Evolutionary conservation across 2,329 filamentous ascomycete species (phyloP).

Genomic region (Xylaria sp.): DNA sequence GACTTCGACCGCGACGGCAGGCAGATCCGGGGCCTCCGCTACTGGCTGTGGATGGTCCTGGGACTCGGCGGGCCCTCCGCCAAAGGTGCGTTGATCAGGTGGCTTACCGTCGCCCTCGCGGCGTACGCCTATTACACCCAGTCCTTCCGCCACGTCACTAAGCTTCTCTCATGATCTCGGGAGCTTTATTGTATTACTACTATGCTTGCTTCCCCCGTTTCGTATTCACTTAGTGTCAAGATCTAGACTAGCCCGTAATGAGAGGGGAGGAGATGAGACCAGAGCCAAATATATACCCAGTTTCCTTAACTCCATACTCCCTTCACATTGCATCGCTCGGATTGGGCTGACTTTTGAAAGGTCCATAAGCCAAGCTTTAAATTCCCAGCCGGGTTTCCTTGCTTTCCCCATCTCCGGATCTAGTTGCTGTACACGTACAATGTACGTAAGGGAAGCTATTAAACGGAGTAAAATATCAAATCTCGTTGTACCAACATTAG

Average conservation of each 20-base stretch:
- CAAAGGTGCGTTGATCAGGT: conserved; percentile 64
- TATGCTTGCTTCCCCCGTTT: neutral
- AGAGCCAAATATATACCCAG: conserved; percentile 12
- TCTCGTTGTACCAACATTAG: too few species aligned
- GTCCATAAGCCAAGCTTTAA: conserved; percentile 34
- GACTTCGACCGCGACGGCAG: conserved; percentile 72
- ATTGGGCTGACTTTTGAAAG: conserved; percentile 32
- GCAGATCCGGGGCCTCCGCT: conserved; percentile 61
- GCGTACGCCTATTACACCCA: conserved; percentile 50
- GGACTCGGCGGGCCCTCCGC: conserved; percentile 62
- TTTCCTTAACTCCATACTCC: neutral
- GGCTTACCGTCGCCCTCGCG: conserved; percentile 58
- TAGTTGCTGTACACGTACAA: neutral
- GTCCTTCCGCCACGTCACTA: conserved; percentile 29
- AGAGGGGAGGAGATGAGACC: neutral
- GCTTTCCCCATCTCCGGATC: neutral
- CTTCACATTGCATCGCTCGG: neutral
- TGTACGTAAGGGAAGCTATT: too few species aligned
- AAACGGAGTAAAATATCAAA: too few species aligned
- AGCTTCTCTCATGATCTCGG: conserved; percentile 6
- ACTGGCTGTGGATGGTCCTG: conserved; percentile 65
- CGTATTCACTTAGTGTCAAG: neutral
- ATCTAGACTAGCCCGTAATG: too few species aligned
- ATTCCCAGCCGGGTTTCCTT: neutral
- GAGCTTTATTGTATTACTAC: neutral